Percentiles rank a stretch among this genome's conserved stretches.
These are phyloP conservation scores for Cucurbitaria berberidis DNA, from an alignment of 2,329 filamentous ascomycete genomes.

Conservation along the genomic window DNA sequence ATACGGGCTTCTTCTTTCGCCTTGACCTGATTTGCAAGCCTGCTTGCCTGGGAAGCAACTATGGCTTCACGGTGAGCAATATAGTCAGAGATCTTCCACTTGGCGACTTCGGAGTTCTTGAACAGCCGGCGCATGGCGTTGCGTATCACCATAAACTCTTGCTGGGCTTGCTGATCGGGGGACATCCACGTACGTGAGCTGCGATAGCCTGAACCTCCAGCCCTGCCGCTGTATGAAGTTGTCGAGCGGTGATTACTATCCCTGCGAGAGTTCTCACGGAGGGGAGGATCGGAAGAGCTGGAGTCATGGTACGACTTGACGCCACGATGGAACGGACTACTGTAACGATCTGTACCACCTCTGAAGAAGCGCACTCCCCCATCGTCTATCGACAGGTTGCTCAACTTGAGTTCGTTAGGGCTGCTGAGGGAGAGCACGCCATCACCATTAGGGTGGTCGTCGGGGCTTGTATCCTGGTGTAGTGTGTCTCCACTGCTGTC, in stretches of 20 bases:
- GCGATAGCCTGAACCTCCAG: slow-evolving; percentile 13
- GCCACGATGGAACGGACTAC: slow-evolving; percentile 10
- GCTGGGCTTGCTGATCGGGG: slow-evolving; percentile 27
- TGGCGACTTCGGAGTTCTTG: slow-evolving; percentile 40
- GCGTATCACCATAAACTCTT: slow-evolving; percentile 40
- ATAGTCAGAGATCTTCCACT: slow-evolving; percentile 43
- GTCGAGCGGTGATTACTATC: slow-evolving; percentile 1
- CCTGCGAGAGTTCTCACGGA: neutral
- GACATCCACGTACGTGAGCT: slow-evolving; percentile 36
- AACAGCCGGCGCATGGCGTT: slow-evolving; percentile 46
- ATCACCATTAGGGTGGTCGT: slow-evolving; percentile 6
- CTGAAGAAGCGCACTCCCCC: neutral
- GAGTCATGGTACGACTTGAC: neutral
- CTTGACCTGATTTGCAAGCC: slow-evolving; percentile 20
- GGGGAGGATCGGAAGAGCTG: neutral
- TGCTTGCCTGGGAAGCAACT: slow-evolving; percentile 20
- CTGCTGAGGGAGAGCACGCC: slow-evolving; percentile 8
- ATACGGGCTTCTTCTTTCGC: slow-evolving; percentile 15
- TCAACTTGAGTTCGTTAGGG: slow-evolving; percentile 17
- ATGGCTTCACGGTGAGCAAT: slow-evolving; percentile 40
- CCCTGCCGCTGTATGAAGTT: slow-evolving; percentile 4
- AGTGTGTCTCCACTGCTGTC: slow-evolving; percentile 22
- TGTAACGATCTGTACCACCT: slow-evolving; percentile 7
- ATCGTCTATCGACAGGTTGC: slow-evolving; percentile 12
- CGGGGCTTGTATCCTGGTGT: slow-evolving; percentile 12